phyloP scores from a whole-genome alignment of 495 filamentous ascomycete species.

The Penicillium crystallinum region DNA sequence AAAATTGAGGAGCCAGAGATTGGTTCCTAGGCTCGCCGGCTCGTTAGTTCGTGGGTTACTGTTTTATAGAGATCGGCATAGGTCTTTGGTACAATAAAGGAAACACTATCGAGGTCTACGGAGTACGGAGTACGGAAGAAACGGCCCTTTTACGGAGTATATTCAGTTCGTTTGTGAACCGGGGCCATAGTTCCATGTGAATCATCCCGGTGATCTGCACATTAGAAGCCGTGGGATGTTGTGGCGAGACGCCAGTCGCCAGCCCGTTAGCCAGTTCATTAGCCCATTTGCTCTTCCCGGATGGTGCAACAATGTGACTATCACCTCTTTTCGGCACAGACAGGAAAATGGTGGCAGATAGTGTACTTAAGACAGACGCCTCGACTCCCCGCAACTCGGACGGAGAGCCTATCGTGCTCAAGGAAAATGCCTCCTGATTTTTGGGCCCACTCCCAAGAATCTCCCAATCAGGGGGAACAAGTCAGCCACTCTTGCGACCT shows the following conservation, averaged over 20 bases:
- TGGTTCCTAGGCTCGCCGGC: too few relatives aligned
- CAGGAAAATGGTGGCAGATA: neutral
- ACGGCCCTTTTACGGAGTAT: neutral
- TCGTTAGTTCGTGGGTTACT: neutral
- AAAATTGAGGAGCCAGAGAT: neutral
- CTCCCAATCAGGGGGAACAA: neutral
- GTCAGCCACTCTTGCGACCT: neutral
- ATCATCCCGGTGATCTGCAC: slow-evolving; percentile 1
- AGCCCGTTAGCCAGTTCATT: neutral
- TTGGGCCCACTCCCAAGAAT: neutral
- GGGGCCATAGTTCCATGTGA: neutral
- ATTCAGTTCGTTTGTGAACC: neutral
- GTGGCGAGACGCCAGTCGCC: neutral
- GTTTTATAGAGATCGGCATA: neutral
- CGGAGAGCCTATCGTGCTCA: neutral
- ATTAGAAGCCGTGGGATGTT: neutral
- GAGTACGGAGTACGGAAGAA: too few relatives aligned
- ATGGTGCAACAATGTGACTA: neutral
- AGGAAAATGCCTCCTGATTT: neutral
- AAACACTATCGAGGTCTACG: too few relatives aligned
- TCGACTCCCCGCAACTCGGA: neutral
- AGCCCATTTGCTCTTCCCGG: neutral
- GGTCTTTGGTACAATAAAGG: neutral
- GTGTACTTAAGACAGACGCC: neutral
- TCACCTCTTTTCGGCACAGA: neutral